Evolutionary conservation across 2,329 filamentous ascomycete genomes (phyloP).

Genomic region (Phaeosphaeriaceae sp.): DNA sequence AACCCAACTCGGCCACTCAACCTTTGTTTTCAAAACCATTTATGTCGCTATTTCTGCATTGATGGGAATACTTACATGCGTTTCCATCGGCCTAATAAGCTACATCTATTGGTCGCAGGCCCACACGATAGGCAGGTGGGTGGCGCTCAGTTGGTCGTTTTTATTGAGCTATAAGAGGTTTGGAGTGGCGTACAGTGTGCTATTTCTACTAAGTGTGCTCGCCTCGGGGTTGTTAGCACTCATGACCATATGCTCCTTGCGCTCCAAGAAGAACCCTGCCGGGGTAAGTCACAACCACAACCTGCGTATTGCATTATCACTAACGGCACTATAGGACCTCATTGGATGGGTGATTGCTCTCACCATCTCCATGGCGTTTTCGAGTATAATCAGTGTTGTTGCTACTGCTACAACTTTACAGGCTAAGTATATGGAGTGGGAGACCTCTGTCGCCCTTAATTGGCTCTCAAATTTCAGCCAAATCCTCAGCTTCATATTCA

Average conservation of each 20-base stretch:
- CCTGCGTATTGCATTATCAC: background rate
- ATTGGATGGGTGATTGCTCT: slow-evolving; percentile 22
- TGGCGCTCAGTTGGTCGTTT: no score
- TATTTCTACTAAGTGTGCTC: slow-evolving; percentile 30
- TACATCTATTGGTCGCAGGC: slow-evolving; percentile 20
- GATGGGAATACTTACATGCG: slow-evolving; percentile 26
- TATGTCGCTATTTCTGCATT: slow-evolving; percentile 20
- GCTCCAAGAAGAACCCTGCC: slow-evolving; percentile 15
- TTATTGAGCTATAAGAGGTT: background rate
- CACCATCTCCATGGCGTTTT: slow-evolving; percentile 25
- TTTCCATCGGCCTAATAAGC: slow-evolving; percentile 12
- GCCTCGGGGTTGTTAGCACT: slow-evolving; percentile 17
- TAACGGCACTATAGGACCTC: slow-evolving; percentile 20
- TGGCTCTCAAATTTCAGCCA: slow-evolving; percentile 25
- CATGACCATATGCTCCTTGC: slow-evolving; percentile 20
- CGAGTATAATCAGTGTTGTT: slow-evolving; percentile 21
- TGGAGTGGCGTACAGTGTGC: slow-evolving; percentile 14
- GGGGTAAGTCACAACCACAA: slow-evolving; percentile 21
- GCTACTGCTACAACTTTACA: slow-evolving; percentile 2
- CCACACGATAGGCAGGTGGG: no score
- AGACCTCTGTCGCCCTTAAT: slow-evolving; percentile 9
- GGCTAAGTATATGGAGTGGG: background rate
- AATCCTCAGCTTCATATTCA: slow-evolving; percentile 22
- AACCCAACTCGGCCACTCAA: slow-evolving; percentile 18
- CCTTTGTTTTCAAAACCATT: slow-evolving; percentile 16